phyloP scores from a whole-genome alignment of 225 moss, liverwort and hornwort species.

The Thuidium tamariscinum region DNA sequence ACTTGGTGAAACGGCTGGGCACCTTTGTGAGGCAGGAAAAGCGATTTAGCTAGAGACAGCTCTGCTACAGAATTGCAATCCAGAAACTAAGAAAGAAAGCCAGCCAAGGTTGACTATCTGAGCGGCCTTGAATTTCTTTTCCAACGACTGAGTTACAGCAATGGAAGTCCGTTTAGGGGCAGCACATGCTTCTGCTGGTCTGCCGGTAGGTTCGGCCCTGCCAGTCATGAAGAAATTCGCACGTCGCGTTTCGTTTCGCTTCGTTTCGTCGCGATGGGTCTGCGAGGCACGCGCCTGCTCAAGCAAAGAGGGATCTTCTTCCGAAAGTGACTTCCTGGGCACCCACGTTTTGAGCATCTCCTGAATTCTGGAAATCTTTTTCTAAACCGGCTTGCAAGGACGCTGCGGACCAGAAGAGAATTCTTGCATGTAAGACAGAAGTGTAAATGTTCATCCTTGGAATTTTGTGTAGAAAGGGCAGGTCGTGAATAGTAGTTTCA shows the following conservation, averaged over 20 bases:
- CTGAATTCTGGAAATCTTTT: too few species aligned
- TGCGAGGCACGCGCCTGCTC: background rate
- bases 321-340: background rate
- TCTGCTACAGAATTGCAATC: background rate
- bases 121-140: background rate
- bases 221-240: background rate
- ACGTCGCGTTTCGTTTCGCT: background rate
- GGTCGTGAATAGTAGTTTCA: too few species aligned
- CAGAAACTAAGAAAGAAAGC: background rate
- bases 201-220: background rate
- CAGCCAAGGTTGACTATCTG: background rate
- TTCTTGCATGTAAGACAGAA: too few species aligned
- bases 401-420: too few species aligned
- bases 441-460: too few species aligned
- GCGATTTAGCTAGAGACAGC: background rate
- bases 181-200: background rate
- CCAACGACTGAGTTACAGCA: background rate
- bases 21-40: background rate
- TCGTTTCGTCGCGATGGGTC: too few species aligned
- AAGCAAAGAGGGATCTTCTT: background rate
- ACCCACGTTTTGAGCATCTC: background rate
- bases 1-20: background rate
- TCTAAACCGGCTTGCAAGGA: too few species aligned
- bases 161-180: background rate
- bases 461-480: too few species aligned